Conservation (phyloP, 495 filamentous ascomycete species). For the Recurvomyces mirabilis region DNA sequence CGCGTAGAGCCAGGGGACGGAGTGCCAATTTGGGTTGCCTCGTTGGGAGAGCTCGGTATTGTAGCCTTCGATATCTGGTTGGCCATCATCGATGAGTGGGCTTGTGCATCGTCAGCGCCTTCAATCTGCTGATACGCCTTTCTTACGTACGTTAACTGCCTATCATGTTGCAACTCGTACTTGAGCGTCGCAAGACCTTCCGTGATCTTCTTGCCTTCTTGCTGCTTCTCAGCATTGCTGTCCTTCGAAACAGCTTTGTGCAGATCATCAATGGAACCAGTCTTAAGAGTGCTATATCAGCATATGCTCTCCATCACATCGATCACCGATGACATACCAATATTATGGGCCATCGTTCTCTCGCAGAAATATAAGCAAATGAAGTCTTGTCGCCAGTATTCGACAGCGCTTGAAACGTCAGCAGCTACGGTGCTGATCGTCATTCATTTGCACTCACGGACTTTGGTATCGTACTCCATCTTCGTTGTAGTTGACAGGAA, state of each 20-base stretch:
- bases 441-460: not conserved
- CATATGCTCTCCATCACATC: not conserved
- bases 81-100: conserved; percentile 71
- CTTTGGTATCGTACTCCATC: conserved; percentile 9
- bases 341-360: conserved; percentile 87
- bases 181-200: conserved; percentile 73
- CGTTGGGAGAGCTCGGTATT: conserved; percentile 73
- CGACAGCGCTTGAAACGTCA: conserved; percentile 74
- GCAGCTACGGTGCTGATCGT: no score
- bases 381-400: conserved; percentile 70
- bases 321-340: conserved; percentile 44
- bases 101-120: conserved; percentile 32
- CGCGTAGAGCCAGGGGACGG: conserved; percentile 73
- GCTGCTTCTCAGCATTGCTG: conserved; percentile 48
- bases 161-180: conserved; percentile 89
- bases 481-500: not conserved
- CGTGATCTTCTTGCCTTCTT: conserved; percentile 79
- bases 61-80: conserved; percentile 65
- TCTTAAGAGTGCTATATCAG: conserved; percentile 42
- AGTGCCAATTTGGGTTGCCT: conserved; percentile 67
- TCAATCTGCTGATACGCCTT: not conserved
- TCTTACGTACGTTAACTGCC: conserved; percentile 58
- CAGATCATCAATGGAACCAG: conserved; percentile 85
- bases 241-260: conserved; percentile 60
- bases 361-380: conserved; percentile 73